These are phyloP conservation scores for Botrytis tulipae DNA, from an alignment of 2,329 filamentous ascomycete genomes.

Conservation along the genomic window DNA sequence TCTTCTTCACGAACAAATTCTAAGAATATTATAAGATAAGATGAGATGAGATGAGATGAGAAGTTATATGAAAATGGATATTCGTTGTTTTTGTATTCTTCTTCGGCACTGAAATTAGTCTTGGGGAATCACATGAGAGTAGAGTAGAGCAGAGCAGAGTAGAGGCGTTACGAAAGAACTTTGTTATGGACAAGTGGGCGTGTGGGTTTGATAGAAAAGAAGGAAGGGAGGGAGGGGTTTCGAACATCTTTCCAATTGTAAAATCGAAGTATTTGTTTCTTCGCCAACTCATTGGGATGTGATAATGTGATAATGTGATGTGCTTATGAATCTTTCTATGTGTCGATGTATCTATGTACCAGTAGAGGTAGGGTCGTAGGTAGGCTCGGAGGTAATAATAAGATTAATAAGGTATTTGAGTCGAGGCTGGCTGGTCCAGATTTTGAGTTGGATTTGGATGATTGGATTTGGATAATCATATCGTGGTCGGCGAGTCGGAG, in stretches of 20 bases:
- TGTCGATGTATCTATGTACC: no score
- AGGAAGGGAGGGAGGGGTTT: background rate
- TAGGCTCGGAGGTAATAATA: no score
- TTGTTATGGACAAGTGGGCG: background rate
- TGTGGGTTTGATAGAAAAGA: background rate
- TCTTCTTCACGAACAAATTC: background rate
- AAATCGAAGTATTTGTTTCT: background rate
- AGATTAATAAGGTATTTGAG: no score
- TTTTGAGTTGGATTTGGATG: no score
- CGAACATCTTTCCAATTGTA: background rate
- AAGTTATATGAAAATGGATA: conserved; percentile 4
- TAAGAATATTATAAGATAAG: background rate
- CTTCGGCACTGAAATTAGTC: background rate
- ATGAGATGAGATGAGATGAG: background rate
- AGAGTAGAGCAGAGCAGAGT: background rate
- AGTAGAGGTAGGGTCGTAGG: no score
- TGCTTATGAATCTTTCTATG: no score
- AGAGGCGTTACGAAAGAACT: background rate
- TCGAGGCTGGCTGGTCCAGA: no score
- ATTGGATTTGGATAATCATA: no score
- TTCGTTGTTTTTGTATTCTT: background rate
- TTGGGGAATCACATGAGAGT: background rate
- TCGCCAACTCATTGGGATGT: no score
- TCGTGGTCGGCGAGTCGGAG: no score
- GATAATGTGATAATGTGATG: no score